These are phyloP conservation scores for Puccinia coronata DNA, from an alignment of 1,284 basidiomycete species.

Conservation along the genomic window DNA sequence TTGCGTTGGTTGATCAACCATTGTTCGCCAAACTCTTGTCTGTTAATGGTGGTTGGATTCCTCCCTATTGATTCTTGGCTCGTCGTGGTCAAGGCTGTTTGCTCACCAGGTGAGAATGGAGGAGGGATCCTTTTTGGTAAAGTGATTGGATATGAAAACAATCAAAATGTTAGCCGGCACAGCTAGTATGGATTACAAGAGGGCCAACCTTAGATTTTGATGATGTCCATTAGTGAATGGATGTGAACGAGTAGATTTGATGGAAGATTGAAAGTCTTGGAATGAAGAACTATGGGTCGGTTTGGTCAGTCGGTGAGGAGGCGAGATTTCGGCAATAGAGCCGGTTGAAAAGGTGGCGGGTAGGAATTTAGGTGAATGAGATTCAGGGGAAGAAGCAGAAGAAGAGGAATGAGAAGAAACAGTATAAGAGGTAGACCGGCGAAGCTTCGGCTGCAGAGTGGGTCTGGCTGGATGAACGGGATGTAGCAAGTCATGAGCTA, in stretches of 20 bases:
- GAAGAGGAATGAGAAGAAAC: not conserved
- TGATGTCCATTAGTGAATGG: not conserved
- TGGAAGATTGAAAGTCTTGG: not conserved
- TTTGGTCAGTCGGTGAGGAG: not conserved
- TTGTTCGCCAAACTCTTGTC: conserved; percentile 8
- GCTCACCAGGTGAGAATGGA: not conserved
- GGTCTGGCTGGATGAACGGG: not conserved
- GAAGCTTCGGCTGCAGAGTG: not conserved
- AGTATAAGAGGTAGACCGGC: not conserved
- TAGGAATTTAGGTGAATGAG: not conserved
- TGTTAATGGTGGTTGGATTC: not conserved
- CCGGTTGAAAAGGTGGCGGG: not conserved
- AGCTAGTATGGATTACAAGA: not conserved
- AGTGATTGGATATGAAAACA: not conserved
- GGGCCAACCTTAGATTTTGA: not conserved
- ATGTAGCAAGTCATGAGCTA: not conserved
- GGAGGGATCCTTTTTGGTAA: not conserved
- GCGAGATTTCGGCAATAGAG: not conserved
- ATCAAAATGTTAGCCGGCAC: not conserved
- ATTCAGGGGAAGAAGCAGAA: not conserved
- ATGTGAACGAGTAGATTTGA: not conserved
- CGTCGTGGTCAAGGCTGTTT: not conserved
- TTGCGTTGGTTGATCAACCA: not conserved
- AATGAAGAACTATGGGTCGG: not conserved
- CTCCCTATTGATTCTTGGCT: not conserved